phyloP scores from a whole-genome alignment of 2,329 filamentous ascomycete species.

The Bimuria novae-zelandiae region DNA sequence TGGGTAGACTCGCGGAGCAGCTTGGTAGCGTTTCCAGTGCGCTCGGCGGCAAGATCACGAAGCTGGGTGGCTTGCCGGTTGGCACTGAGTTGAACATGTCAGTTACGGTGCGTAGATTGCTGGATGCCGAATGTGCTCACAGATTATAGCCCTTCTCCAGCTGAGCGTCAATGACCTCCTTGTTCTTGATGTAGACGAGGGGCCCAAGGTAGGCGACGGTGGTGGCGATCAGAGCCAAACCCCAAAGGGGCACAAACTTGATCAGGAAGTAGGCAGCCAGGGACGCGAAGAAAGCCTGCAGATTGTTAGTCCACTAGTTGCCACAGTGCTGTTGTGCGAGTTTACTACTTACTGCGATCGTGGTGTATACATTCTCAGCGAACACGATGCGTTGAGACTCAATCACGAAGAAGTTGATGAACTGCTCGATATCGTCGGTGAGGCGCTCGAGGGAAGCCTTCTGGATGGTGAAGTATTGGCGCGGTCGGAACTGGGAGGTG shows the following conservation, averaged over 20 bases:
- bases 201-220: constrained; percentile 63
- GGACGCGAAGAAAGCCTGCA: constrained; percentile 62
- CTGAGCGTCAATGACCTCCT: constrained; percentile 66
- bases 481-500: constrained; percentile 64
- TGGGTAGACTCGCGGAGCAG: constrained; percentile 63
- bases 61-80: constrained; percentile 64
- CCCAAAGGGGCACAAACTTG: constrained; percentile 69
- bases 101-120: not conserved
- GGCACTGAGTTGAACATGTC: constrained; percentile 32
- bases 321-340: no score
- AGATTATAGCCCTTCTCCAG: constrained; percentile 59
- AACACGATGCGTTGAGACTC: constrained; percentile 70
- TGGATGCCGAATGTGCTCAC: not conserved
- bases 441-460: constrained; percentile 66
- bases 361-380: constrained; percentile 67
- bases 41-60: constrained; percentile 63
- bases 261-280: constrained; percentile 67
- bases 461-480: constrained; percentile 68
- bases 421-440: constrained; percentile 65
- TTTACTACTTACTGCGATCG: constrained; percentile 57
- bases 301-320: no score
- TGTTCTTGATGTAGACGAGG: constrained; percentile 68
- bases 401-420: constrained; percentile 71
- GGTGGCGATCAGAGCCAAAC: constrained; percentile 61
- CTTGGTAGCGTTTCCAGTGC: constrained; percentile 62